Percentiles rank a stretch among this genome's conserved stretches.
phyloP scores from a whole-genome alignment of 2,329 filamentous ascomycete genomes.

The Colletotrichum lentis region DNA sequence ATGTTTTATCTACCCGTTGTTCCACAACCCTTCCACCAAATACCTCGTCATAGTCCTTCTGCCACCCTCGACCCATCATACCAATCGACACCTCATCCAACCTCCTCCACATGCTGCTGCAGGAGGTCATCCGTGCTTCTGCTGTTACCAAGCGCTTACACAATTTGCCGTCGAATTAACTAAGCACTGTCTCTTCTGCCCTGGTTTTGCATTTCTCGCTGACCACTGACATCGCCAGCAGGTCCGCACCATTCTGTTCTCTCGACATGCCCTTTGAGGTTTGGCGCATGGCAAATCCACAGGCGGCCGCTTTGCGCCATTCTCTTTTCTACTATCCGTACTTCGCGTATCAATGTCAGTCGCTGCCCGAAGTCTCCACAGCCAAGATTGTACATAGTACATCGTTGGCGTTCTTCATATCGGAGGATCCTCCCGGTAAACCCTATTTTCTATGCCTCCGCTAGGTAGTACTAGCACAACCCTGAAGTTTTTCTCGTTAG shows the following conservation, averaged over 20 bases:
- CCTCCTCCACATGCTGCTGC: conserved; percentile 26
- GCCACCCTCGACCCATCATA: conserved; percentile 20
- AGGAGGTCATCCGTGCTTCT: conserved; percentile 9
- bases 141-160: not conserved
- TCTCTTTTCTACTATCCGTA: not conserved
- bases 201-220: not conserved
- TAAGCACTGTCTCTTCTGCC: not conserved
- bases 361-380: conserved; percentile 31
- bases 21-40: conserved; percentile 21
- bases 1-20: too few relatives aligned
- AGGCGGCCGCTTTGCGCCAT: not conserved
- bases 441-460: conserved; percentile 29
- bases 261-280: not conserved
- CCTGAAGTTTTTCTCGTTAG: not conserved
- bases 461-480: conserved; percentile 16
- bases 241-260: not conserved
- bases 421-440: conserved; percentile 27
- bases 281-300: not conserved
- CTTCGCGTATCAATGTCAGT: conserved; percentile 2
- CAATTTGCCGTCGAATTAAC: not conserved
- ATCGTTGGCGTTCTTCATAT: conserved; percentile 1
- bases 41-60: conserved; percentile 30
- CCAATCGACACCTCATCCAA: conserved; percentile 9
- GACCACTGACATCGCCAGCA: conserved; percentile 7
- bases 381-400: conserved; percentile 9